Evolutionary conservation across 441 rosid genomes (phyloP).

Genomic region (Breynia disticha): DNA sequence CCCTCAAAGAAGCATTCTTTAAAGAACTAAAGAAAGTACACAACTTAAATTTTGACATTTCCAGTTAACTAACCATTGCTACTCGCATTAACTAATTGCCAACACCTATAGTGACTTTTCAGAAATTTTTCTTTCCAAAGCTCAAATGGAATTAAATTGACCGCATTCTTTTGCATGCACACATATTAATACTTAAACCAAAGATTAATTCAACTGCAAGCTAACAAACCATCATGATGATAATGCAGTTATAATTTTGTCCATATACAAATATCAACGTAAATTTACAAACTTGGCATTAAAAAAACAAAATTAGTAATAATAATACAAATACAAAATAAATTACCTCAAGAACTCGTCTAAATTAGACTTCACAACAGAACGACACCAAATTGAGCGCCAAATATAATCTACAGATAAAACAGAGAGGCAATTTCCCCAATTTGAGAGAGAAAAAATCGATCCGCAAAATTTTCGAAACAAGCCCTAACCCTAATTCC

Average conservation of each 20-base stretch:
- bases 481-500: slow-evolving; percentile 63
- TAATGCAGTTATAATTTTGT: background rate
- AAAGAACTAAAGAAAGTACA: no score
- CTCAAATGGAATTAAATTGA: no score
- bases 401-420: background rate
- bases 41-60: no score
- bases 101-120: no score
- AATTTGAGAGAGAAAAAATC: slow-evolving; percentile 7
- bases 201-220: no score
- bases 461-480: slow-evolving; percentile 14
- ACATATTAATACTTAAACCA: background rate
- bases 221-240: no score
- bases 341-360: slow-evolving; percentile 19
- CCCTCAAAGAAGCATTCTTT: no score
- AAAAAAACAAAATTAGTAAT: background rate
- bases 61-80: no score
- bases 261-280: background rate
- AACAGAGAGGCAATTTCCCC: slow-evolving; percentile 11
- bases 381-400: background rate
- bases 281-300: background rate
- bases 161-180: background rate
- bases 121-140: no score
- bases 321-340: background rate
- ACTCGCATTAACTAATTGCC: no score
- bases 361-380: slow-evolving; percentile 9